Evolutionary conservation across 1,139 yeast genomes (phyloP), one percentile per base, ranked within the genome.

Genomic region (Kodamaea fungicola): DNA sequence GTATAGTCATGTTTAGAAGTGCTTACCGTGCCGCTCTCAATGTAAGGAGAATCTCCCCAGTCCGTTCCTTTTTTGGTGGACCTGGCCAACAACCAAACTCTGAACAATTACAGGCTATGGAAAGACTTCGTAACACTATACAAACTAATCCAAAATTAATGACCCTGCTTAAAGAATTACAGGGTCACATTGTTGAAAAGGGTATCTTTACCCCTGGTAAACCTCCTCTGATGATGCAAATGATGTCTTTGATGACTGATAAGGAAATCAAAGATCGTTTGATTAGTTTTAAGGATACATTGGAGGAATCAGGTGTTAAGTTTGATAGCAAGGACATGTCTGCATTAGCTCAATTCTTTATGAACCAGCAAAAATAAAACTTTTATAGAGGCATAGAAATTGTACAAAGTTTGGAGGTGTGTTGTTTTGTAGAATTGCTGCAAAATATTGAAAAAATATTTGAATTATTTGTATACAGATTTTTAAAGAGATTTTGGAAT

Each of bases 211-310:
- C 61, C 3, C 58, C 53, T 2, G 59, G 58, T 2, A 46, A 56
- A 35, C 60, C 61, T 6, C 74, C 74, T 3, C 59, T 63, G 12
- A 51, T 68, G 52, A 46, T 62, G 40, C 60, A 64, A 41, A 54
- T 69, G 61, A 57, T 69, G 55, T 61, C 58, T 44, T 53, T 69
- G 31, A 54, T 68, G 40, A 51, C 66, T 31, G 71, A 69, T 40
- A 58, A 56, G 42, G 72, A 67, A 12, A 59, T 69, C n/a, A 59
- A 64, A 34, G 56, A 49, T 7, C 52, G 55, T 31, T 52, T 67
- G 28, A 42, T 46, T n/a, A 54, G 54, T 30, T 55, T 69, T 42
- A 62, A 63, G 44, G 49, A 46, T 12, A 57, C 61, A 26, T 57
- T 69, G 36, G 69, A 67, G 25, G 52, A 53, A 13, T 57, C 64